phyloP scores from a whole-genome alignment of 2,329 filamentous ascomycete genomes.

The Emmonsia crescens region DNA sequence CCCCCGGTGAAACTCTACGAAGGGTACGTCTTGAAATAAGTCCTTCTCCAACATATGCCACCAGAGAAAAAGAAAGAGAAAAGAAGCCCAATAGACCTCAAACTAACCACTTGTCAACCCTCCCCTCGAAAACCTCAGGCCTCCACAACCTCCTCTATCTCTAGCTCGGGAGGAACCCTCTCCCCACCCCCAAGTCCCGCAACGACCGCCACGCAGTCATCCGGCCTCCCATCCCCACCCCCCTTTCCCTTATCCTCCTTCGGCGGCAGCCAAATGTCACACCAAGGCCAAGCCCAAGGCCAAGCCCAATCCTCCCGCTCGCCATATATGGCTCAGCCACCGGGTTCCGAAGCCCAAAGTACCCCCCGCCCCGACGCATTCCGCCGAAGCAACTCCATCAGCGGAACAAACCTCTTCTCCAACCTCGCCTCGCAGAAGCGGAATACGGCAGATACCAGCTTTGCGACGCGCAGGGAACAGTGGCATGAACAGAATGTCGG shows the following conservation, averaged over 20 bases:
- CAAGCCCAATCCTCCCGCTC: background rate
- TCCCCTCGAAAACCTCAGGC: conserved; percentile 11
- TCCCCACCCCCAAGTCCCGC: background rate
- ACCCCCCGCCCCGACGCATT: background rate
- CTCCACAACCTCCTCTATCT: conserved; percentile 19
- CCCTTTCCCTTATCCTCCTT: conserved; percentile 7
- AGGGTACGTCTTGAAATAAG: conserved; percentile 4
- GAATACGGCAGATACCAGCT: conserved; percentile 25
- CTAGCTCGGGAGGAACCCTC: conserved; percentile 6
- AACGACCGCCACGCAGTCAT: background rate
- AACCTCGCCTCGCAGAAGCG: conserved; percentile 37
- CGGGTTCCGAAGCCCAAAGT: background rate
- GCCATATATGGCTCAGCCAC: background rate
- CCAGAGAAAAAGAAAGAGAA: background rate
- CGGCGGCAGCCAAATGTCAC: conserved; percentile 3
- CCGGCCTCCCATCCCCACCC: conserved; percentile 15
- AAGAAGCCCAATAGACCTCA: background rate
- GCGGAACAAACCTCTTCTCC: conserved; percentile 17
- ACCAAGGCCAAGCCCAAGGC: no score
- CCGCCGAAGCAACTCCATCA: conserved; percentile 1
- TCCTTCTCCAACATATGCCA: background rate
- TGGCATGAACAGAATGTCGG: conserved; percentile 34
- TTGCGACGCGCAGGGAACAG: conserved; percentile 29
- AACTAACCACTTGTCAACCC: background rate
- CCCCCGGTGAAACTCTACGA: conserved; percentile 2